Base-by-base conservation (phyloP, 805 yeast genomes). In the Pichia sporocuriosa region DNA sequence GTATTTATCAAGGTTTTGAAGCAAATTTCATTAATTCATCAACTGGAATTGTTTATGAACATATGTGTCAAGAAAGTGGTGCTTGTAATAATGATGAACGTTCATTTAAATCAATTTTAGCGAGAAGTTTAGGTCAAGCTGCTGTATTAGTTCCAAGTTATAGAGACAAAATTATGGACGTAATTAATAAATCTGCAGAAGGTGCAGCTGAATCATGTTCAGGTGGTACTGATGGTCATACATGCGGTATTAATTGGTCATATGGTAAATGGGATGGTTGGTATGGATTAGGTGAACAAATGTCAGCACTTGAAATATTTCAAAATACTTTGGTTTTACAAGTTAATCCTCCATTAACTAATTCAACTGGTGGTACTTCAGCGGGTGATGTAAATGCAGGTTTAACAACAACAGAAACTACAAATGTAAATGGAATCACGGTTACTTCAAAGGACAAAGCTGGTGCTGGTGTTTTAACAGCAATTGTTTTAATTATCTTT, bases 401-500 rank as follows among this genome's bases (percentile, higher is more conserved):
- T 47, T 67, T 77, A 47, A 71, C 75, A 4, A 62, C 70, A 32
- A 77, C 74, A 8, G 82, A 80, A 37, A 58, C 72, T 7, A 50
- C 73, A 2, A 61, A 50, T 26, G 47, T 43, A 8, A 70, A 75
- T 50, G 57, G 55, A 34, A 59, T 81, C 36, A 63, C 59, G 1
- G 76, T 88, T 32, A 66, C 77, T 1, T 59, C 67, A 0, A 77
- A 75, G 45, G 96, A 86, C 56, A 75, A 72, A 53, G 96, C 87
- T 2, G 97, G 97, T 37, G 96, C 97, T 1, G 95, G 94, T 36
- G 67, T 89, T 19, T 61, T 86, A 32, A 90, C 98, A 0, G 94
- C 89, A 0, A 61, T 86, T 6, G 79, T 83, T 1, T 59, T 86
- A 48, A 75, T 76, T 2, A 57, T 70, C 3, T 53, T 87, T 20